Base-by-base conservation (phyloP, 495 filamentous ascomycete species). In the Jackrogersella multiformis region DNA sequence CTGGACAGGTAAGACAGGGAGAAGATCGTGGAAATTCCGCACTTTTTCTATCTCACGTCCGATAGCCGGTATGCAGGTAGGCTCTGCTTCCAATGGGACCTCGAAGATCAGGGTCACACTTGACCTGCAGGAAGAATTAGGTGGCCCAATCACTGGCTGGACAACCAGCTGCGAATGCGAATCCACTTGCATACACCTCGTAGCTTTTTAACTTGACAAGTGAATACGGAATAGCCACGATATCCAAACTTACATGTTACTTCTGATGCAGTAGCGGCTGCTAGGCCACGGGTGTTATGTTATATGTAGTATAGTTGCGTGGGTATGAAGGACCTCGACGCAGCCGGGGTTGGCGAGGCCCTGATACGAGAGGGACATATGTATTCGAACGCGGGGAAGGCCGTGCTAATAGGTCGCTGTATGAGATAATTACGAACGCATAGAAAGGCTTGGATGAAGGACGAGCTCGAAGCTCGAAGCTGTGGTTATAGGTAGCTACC, bases 11-110 rank as follows among this genome's bases (percentile, higher is more conserved):
- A 44, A 28, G 30, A 35, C 26, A 55, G 21, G 28, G 36, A 56
- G 66, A 69, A 69, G 56, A 61, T 64, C 34, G 61, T 62, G 52
- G 56, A 66, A 70, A 24, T 53, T 65, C 67, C 52, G 61, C 67
- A 38, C 7, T 35, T 61, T 61, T 61, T 61, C 67, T 56, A 60
- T 51, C 61, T 9, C 51, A 41, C 61, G 52, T 65, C 61, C 67
- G 67, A 61, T 58, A 64, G 56, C 61, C 56, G 61, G 61, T 65
- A 57, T 63, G 38, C 41, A 68, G 46, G 51, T 38, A 36, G 38
- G 48, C 30, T 45, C 26, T 63, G 35, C 56, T 56, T 42, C 60
- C 66, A 64, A 64, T 64, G 51, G 26, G 24, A 55, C 42, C 23
- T 24, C 15, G 34, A 54, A 36, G 52, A 49, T 64, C 24, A 60